Conservation (phyloP, 257 asterid genomes). For the Thymus mandschuricus region DNA sequence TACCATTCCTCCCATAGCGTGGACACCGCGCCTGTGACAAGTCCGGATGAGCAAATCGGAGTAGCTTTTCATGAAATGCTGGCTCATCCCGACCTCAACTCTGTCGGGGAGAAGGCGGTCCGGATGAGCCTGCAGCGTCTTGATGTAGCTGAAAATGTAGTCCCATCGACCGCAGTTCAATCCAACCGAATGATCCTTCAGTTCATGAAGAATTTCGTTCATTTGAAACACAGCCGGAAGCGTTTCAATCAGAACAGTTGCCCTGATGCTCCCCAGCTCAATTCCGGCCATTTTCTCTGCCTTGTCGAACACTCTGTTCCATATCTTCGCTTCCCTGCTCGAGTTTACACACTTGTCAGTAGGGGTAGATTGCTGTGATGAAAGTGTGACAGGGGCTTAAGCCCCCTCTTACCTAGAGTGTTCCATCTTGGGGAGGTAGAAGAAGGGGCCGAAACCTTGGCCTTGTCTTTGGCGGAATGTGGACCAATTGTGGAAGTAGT, state of each 20-base stretch:
- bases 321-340: constrained; percentile 83
- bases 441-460: constrained; percentile 84
- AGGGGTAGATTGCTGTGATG: background rate
- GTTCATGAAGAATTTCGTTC: constrained; percentile 84
- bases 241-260: constrained; percentile 86
- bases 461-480: constrained; percentile 67
- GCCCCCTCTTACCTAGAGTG: constrained; percentile 59
- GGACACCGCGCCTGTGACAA: constrained; percentile 86
- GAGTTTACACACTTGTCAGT: background rate
- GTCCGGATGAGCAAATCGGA: constrained; percentile 82
- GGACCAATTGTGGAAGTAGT: constrained; percentile 72
- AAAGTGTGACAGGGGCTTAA: too few species aligned
- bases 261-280: constrained; percentile 80
- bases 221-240: constrained; percentile 95
- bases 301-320: constrained; percentile 76
- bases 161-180: constrained; percentile 98
- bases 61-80: constrained; percentile 92
- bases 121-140: constrained; percentile 87
- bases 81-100: constrained; percentile 82
- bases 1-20: constrained; percentile 98
- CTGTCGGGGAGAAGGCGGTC: constrained; percentile 85
- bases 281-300: constrained; percentile 75
- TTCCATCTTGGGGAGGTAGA: constrained; percentile 96
- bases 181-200: constrained; percentile 81
- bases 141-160: constrained; percentile 91